Percentiles rank a stretch among this genome's conserved stretches.
phyloP scores from a whole-genome alignment of 2,329 filamentous ascomycete genomes.

The Pseudogymnoascus sp. region DNA sequence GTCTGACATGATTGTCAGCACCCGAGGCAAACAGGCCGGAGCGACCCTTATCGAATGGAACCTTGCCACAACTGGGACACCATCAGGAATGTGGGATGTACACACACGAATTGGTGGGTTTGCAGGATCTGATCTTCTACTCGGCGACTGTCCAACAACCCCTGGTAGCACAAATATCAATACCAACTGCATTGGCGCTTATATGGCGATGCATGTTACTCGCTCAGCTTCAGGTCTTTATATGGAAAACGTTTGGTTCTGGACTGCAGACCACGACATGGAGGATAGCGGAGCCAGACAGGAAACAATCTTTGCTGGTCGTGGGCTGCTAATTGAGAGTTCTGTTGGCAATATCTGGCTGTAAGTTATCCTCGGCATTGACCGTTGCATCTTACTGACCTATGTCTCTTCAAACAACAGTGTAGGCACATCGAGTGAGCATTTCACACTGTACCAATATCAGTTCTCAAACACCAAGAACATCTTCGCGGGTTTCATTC shows the following conservation, averaged over 20 bases:
- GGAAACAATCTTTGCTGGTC: constrained; percentile 45
- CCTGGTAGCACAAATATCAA: constrained; percentile 30
- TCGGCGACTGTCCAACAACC: constrained; percentile 47
- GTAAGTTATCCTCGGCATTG: constrained; percentile 29
- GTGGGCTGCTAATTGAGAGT: constrained; percentile 39
- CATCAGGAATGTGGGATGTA: constrained; percentile 44
- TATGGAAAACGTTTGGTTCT: constrained; percentile 41
- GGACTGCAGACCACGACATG: constrained; percentile 37
- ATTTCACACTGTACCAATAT: constrained; percentile 45
- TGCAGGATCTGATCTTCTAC: constrained; percentile 37
- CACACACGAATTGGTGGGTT: constrained; percentile 36
- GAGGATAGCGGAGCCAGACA: constrained; percentile 35
- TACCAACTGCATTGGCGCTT: constrained; percentile 28
- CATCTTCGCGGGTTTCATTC: constrained; percentile 20
- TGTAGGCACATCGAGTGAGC: constrained; percentile 42
- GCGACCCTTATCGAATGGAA: constrained; percentile 61
- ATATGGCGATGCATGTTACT: constrained; percentile 29
- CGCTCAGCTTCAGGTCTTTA: constrained; percentile 35
- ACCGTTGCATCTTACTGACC: constrained; percentile 57
- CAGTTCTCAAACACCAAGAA: constrained; percentile 33
- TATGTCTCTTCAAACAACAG: constrained; percentile 63
- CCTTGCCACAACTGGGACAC: constrained; percentile 44
- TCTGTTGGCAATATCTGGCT: constrained; percentile 42
- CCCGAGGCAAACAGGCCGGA: constrained; percentile 48
- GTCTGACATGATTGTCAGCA: constrained; percentile 54